Base-by-base conservation (phyloP, 179 eudicot species). In the Patellifolia procumbens region DNA sequence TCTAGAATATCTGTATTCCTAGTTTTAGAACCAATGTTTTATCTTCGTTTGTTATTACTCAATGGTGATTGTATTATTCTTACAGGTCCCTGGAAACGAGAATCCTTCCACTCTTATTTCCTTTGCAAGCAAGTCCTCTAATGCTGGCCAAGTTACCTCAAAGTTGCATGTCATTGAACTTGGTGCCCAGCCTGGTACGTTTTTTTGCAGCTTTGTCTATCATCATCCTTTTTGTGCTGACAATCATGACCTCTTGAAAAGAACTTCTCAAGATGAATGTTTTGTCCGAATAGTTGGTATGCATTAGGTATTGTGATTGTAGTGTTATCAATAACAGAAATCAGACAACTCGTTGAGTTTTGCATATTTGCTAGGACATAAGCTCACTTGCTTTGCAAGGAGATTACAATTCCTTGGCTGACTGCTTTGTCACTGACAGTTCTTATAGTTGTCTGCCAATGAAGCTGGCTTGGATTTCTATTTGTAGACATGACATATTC, bases 111-210 rank as follows among this genome's bases (percentile, higher is more conserved):
- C 91, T 62, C 94, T 93, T 43, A 90, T 93, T 29, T 89, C 91
- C 72, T 93, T 93, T 86, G 98, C 98, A n/a, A 90, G 97, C 64
- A 93, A 93, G 83, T 73, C 90, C 0, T 74, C 87, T 19, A 93
- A 90, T 86, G 97, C 98, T 83, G 98, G 98, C 20, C 94, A 90
- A 71, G 75, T 85, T 73, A 84, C 89, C 22, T 93, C 98, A 45
- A 93, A 93, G 82, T 81, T 93, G 81, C 98, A 91, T 77, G 86
- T 93, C 29, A 91, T 93, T 76, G 98, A 93, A 85, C 98, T 93
- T 73, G 98, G 98, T 70, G 98, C 97, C 39, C 97, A 90, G 84
- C 87, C 95, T 89, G 98, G 98, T 93, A 28, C 15, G 73, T 7
- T 13, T 4, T 31, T 51, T 68, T 68, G 37, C 58, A 68, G 56